phyloP scores from a whole-genome alignment of 225 moss, liverwort and hornwort genomes.

The Marchantia paleacea region DNA sequence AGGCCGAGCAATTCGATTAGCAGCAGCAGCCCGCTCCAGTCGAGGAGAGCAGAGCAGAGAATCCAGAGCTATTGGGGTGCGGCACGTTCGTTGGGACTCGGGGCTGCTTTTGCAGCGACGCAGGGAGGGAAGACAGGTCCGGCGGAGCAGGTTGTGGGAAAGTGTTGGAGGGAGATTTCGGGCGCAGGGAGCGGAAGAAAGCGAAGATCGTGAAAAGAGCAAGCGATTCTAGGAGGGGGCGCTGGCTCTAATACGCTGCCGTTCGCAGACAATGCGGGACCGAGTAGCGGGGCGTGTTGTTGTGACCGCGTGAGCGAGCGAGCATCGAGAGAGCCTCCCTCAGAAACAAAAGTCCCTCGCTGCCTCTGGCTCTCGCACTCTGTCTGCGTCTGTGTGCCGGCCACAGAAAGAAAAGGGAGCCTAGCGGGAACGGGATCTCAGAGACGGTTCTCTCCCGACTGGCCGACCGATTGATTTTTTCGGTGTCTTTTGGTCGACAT shows the following conservation, averaged over 20 bases:
- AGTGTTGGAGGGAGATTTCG: neutral
- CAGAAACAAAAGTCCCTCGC: neutral
- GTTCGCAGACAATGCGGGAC: neutral
- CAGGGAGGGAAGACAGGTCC: neutral
- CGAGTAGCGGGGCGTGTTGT: no score
- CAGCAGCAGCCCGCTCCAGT: no score
- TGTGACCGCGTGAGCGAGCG: no score
- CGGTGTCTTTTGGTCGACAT: neutral
- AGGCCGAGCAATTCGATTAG: no score
- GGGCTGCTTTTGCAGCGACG: neutral
- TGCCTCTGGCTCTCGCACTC: no score
- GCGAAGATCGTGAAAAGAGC: constrained; percentile 5
- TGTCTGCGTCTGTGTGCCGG: neutral
- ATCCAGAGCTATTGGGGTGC: neutral
- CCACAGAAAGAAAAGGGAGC: neutral
- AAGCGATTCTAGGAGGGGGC: neutral
- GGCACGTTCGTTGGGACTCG: constrained; percentile 5
- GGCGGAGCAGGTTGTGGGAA: no score
- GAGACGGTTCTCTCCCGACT: neutral
- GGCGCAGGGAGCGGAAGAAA: neutral
- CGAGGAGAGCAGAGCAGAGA: no score
- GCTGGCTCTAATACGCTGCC: neutral
- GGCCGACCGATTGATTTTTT: neutral
- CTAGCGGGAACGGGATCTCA: neutral
- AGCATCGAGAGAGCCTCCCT: neutral